Conservation (phyloP, 306 rosid species). For the Acacia melanoxylon region DNA sequence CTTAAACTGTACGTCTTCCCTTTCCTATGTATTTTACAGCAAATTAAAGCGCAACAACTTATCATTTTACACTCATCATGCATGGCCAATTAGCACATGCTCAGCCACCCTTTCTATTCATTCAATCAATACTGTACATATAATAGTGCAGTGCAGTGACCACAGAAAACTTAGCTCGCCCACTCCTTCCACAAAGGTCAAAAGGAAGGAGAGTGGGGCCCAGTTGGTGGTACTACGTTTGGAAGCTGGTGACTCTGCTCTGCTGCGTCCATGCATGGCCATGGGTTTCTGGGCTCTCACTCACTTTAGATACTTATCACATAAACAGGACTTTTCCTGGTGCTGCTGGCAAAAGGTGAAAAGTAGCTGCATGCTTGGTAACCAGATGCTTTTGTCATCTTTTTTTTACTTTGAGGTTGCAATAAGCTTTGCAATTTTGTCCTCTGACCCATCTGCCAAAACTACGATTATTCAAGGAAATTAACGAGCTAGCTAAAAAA, state of each 20-base stretch:
- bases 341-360: slow-evolving; percentile 33
- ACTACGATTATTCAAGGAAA: neutral
- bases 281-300: slow-evolving; percentile 40
- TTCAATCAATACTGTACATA: neutral
- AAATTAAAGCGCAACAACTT: neutral
- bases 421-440: slow-evolving; percentile 4
- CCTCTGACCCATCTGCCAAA: neutral
- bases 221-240: slow-evolving; percentile 9
- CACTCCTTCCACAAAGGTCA: neutral
- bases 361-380: slow-evolving; percentile 32
- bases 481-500: neutral
- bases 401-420: slow-evolving; percentile 27
- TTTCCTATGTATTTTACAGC: slow-evolving; percentile 12
- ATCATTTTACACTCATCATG: slow-evolving; percentile 7
- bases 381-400: slow-evolving; percentile 9
- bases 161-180: neutral
- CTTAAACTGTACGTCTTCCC: slow-evolving; percentile 24
- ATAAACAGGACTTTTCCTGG: slow-evolving; percentile 15
- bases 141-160: neutral
- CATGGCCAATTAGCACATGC: slow-evolving; percentile 19
- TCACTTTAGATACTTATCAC: slow-evolving; percentile 12
- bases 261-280: slow-evolving; percentile 17
- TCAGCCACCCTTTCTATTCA: slow-evolving; percentile 3
- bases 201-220: slow-evolving; percentile 20
- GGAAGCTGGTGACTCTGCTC: slow-evolving; percentile 5